Percentiles rank a stretch among this genome's conserved stretches.
Evolutionary conservation across 2,329 filamentous ascomycete species (phyloP).

Genomic region (Teratosphaeria zuluensis): DNA sequence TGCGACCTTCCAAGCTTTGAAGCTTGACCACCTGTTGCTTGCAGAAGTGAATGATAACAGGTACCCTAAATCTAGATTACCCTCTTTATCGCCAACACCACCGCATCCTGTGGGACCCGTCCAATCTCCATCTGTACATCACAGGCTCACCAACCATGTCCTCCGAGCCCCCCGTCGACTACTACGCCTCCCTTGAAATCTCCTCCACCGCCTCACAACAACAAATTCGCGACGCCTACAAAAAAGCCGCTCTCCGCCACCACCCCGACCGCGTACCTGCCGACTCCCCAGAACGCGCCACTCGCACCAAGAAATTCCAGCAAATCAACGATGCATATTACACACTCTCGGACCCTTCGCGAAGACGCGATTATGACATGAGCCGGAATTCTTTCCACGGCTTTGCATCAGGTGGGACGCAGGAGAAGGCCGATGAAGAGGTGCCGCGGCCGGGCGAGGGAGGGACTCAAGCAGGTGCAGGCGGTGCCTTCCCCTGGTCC

Average conservation of each 20-base stretch:
- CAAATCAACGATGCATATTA: slow-evolving; percentile 90
- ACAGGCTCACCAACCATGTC: neutral
- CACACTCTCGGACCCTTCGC: slow-evolving; percentile 68
- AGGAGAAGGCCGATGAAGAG: slow-evolving; percentile 41
- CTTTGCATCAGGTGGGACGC: slow-evolving; percentile 21
- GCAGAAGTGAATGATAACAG: too few species aligned
- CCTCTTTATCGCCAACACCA: too few species aligned
- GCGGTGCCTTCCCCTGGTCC: slow-evolving; percentile 60
- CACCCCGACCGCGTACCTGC: slow-evolving; percentile 84
- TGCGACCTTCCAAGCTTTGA: too few species aligned
- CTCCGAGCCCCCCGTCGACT: slow-evolving; percentile 9
- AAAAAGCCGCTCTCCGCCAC: slow-evolving; percentile 75
- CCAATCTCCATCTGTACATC: too few species aligned
- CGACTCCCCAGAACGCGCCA: slow-evolving; percentile 70
- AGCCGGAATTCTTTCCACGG: slow-evolving; percentile 51
- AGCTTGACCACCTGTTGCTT: too few species aligned
- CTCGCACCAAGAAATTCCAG: slow-evolving; percentile 81
- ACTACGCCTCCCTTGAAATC: slow-evolving; percentile 26
- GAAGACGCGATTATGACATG: slow-evolving; percentile 76
- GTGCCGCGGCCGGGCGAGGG: slow-evolving; percentile 32
- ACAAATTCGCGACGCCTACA: slow-evolving; percentile 90
- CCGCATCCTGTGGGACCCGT: too few species aligned
- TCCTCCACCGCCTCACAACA: slow-evolving; percentile 61
- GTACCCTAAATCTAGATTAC: too few species aligned
- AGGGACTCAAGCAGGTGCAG: slow-evolving; percentile 24